Conservation (phyloP, 2,329 filamentous ascomycete genomes). For the Aspergillus sp. region DNA sequence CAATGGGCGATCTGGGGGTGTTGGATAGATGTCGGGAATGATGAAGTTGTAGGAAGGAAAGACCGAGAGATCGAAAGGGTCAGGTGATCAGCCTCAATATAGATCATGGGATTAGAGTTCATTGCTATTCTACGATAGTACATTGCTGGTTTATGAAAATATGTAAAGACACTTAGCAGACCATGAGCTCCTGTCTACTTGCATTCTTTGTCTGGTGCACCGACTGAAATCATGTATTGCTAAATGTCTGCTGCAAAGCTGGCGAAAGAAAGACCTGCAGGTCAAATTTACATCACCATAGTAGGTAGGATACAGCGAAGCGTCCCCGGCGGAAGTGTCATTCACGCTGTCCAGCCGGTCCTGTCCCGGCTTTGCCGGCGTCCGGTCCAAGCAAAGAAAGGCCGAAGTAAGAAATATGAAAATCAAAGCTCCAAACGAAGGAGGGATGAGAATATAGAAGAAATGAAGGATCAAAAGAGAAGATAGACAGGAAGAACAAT, state of each 20-base stretch:
- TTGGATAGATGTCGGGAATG: too few species aligned
- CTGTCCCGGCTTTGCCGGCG: not conserved
- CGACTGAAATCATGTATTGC: not conserved
- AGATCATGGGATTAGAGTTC: too few species aligned
- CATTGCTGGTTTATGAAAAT: too few species aligned
- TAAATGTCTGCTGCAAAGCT: not conserved
- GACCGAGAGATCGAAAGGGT: too few species aligned
- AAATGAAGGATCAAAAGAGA: not conserved
- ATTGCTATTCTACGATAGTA: too few species aligned
- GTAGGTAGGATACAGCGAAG: conserved; percentile 18
- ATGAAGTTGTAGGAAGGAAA: too few species aligned
- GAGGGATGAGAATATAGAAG: not conserved
- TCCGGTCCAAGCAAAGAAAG: not conserved
- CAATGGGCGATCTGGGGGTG: too few species aligned
- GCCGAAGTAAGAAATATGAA: not conserved
- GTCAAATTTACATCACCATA: conserved; percentile 19
- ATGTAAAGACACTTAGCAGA: too few species aligned
- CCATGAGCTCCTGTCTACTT: not conserved
- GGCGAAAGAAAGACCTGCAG: conserved; percentile 9
- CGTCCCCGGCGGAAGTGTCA: not conserved
- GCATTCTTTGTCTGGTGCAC: not conserved
- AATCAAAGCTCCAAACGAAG: not conserved
- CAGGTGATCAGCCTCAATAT: too few species aligned
- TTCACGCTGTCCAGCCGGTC: not conserved
- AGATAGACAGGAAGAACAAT: not conserved